Evolutionary conservation across 1,284 basidiomycete species (phyloP).

Genomic region (Apiotrichum veenhuisii): DNA sequence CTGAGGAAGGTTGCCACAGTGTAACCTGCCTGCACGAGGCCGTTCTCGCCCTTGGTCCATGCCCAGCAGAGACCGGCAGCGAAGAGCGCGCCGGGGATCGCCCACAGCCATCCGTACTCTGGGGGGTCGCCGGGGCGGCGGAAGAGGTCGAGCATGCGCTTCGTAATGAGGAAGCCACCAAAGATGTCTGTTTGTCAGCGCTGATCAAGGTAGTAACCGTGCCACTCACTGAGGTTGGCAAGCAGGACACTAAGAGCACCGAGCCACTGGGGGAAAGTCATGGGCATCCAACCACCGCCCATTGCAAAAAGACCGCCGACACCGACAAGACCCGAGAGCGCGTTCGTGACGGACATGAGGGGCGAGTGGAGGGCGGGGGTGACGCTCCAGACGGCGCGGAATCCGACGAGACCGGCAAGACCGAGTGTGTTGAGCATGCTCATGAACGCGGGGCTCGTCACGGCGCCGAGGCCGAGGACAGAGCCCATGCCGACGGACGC

Average conservation of each 20-base stretch:
- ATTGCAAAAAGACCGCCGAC: constrained; percentile 80
- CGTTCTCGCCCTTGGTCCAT: constrained; percentile 72
- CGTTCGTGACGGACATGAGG: constrained; percentile 47
- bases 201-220: too few relatives aligned
- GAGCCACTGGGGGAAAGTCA: constrained; percentile 69
- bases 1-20: constrained; percentile 73
- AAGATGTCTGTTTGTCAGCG: constrained; percentile 56
- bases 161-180: constrained; percentile 76
- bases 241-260: constrained; percentile 74
- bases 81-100: constrained; percentile 70
- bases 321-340: constrained; percentile 63
- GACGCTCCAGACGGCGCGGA: constrained; percentile 82
- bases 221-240: constrained; percentile 61
- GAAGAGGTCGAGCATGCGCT: constrained; percentile 86
- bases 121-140: constrained; percentile 77
- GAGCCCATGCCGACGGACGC: constrained; percentile 71
- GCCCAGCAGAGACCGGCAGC: constrained; percentile 73
- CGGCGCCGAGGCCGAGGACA: constrained; percentile 66
- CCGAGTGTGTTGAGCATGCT: constrained; percentile 79
- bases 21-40: constrained; percentile 81
- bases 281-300: constrained; percentile 78
- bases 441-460: constrained; percentile 75
- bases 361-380: constrained; percentile 70
- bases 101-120: constrained; percentile 76
- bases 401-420: constrained; percentile 64